Evolutionary conservation across 805 yeast genomes (phyloP).

Genomic region (Ogataea haglerorum): DNA sequence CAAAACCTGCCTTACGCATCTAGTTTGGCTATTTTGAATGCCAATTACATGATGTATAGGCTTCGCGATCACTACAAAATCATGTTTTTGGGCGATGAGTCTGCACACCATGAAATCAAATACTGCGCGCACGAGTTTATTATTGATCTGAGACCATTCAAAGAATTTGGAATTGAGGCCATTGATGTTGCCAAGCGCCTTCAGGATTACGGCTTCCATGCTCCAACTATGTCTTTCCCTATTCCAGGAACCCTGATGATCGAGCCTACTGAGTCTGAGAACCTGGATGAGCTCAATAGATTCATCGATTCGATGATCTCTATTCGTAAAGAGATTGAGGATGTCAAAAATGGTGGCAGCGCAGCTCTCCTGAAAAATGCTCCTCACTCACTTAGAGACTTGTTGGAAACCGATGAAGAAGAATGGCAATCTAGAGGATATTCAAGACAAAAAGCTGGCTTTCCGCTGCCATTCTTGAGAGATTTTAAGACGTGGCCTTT

Average conservation of each 20-base stretch:
- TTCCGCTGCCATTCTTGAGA: conserved; percentile 74
- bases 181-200: conserved; percentile 95
- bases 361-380: conserved; percentile 77
- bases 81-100: conserved; percentile 58
- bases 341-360: conserved; percentile 61
- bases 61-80: conserved; percentile 69
- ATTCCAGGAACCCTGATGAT: conserved; percentile 97
- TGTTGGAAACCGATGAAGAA: conserved; percentile 51
- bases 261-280: conserved; percentile 97
- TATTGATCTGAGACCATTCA: conserved; percentile 83
- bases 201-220: conserved; percentile 98
- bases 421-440: conserved; percentile 89
- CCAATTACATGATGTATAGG: conserved; percentile 89
- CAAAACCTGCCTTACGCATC: conserved; percentile 82
- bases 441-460: conserved; percentile 90
- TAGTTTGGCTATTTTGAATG: conserved; percentile 86
- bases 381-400: conserved; percentile 85
- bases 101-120: conserved; percentile 38
- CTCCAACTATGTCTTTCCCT: conserved; percentile 98
- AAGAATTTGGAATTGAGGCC: conserved; percentile 80
- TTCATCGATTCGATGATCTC: conserved; percentile 84
- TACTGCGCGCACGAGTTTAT: conserved; percentile 97
- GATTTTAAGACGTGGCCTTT: conserved; percentile 91
- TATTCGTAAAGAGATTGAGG: conserved; percentile 78
- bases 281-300: conserved; percentile 81